Conservation (phyloP, 371 early-diverging fungal genomes). For the Actinomucor elegans region DNA sequence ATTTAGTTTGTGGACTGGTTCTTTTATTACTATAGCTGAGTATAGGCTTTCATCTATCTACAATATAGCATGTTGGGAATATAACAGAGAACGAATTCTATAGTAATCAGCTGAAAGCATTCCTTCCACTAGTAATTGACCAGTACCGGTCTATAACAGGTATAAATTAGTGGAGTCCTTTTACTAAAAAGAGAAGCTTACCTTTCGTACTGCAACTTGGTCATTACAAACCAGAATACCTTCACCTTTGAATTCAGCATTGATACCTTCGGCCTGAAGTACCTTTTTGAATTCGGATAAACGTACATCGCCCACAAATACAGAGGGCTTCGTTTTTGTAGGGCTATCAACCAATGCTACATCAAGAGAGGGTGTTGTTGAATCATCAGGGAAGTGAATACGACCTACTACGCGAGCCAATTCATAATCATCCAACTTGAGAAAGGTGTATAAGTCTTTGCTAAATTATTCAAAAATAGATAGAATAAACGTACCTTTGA, state of each 20-base stretch:
- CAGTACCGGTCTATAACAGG: constrained; percentile 45
- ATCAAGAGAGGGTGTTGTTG: constrained; percentile 78
- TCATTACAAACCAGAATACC: constrained; percentile 86
- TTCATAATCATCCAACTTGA: constrained; percentile 78
- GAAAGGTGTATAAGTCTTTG: too few relatives aligned
- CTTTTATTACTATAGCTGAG: too few relatives aligned
- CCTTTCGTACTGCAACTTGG: constrained; percentile 73
- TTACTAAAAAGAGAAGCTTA: neutral
- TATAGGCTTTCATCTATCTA: constrained; percentile 35
- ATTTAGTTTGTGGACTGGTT: too few relatives aligned
- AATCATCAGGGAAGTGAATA: constrained; percentile 66
- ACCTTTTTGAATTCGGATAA: constrained; percentile 79
- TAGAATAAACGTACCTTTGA: constrained; percentile 53
- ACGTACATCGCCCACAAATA: constrained; percentile 85
- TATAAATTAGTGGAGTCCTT: neutral
- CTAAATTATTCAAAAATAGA: too few relatives aligned
- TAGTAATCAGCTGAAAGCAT: constrained; percentile 59
- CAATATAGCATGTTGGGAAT: constrained; percentile 64
- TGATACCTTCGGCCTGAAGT: constrained; percentile 72
- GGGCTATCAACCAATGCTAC: constrained; percentile 51
- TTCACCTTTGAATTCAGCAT: constrained; percentile 80
- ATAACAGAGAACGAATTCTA: constrained; percentile 59
- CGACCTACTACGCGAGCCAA: constrained; percentile 74
- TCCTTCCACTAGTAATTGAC: constrained; percentile 62
- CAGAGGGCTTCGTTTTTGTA: constrained; percentile 57